Evolutionary conservation across 2,329 filamentous ascomycete genomes (phyloP), one percentile per base, ranked within the genome.

Genomic region (Colletotrichum eremochloae): DNA sequence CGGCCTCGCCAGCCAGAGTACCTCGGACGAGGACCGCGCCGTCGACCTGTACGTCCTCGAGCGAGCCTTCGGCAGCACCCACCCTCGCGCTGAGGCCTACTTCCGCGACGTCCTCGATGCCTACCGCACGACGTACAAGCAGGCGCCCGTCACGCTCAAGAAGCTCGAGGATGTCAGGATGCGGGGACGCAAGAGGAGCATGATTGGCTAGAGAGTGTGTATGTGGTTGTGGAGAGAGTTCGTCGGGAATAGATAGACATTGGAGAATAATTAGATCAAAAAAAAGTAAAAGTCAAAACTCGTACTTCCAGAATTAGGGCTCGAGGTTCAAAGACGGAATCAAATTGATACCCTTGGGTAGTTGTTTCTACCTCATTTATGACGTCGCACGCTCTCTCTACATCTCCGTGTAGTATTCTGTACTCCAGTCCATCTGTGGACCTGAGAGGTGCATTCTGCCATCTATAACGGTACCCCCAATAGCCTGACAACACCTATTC

Each of bases 21-120:
- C 90, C 24, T 91, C 93, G 75, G 96, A 98, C 67, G 96, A 99
- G 83, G 96, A 99, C 80, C 89, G 95, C 67, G 96, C 96, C 0
- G 96, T 99, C 50, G 96, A 99, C 84, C 82, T 99, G 67, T 99
- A 99, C 81, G 96, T 99, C 14, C 86, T 99, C 58, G 96, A 99
- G 82, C 87, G 96, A 65, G 96, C 96, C 1, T 98, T 98, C 85
- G 93, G 92, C 31, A 97, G 95, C 78, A 98, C 96, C 46, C 96
- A 99, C 85, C 96, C 96, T 0, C 89, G 91, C 63, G 94, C 95
- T 0, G 94, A 97, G 80, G 86, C 85, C 29, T 84, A 97, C 74
- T 97, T 97, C 76, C 83, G 86, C 42, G 89, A 93, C 77, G 87
- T 98, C 29, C 83, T 98, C 29, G 85, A 88, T 68, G 92, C 90